A percentile compares a stretch with the other conserved stretches of the same genome.
phyloP scores from a whole-genome alignment of 2,329 filamentous ascomycete genomes.

The Colletotrichum theobromicola region DNA sequence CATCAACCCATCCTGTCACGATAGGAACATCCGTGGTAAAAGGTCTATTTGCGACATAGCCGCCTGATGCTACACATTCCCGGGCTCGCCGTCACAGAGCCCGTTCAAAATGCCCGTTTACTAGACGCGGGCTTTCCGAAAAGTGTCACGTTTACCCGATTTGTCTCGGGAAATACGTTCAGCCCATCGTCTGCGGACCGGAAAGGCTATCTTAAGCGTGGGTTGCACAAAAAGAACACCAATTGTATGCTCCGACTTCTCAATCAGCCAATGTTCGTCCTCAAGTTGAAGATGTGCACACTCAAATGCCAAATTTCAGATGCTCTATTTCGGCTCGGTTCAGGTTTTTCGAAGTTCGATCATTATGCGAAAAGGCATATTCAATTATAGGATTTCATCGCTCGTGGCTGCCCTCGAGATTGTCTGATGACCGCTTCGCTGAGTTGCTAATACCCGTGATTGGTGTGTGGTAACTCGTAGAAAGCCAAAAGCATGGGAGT shows the following conservation, averaged over 20 bases:
- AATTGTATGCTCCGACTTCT: neutral
- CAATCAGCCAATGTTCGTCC: neutral
- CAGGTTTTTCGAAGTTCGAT: too few relatives aligned
- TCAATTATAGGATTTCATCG: too few relatives aligned
- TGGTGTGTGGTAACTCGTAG: too few relatives aligned
- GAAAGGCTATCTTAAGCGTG: neutral
- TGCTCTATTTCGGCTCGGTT: neutral
- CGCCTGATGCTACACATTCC: neutral
- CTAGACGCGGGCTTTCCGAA: neutral
- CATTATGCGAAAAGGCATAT: too few relatives aligned
- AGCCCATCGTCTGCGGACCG: neutral
- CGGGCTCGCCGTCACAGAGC: neutral
- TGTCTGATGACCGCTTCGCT: too few relatives aligned
- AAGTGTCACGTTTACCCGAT: neutral
- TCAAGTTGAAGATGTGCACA: neutral
- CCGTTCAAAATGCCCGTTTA: neutral
- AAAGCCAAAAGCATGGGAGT: too few relatives aligned
- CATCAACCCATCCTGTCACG: neutral
- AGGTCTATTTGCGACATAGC: neutral
- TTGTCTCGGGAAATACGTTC: neutral
- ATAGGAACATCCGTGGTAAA: neutral
- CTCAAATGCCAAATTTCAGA: neutral
- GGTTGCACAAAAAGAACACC: neutral
- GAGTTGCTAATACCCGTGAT: too few relatives aligned
- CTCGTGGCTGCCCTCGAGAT: too few relatives aligned